Base-by-base conservation (phyloP, 73 alveolate genomes). In the Blepharisma stoltei region DNA sequence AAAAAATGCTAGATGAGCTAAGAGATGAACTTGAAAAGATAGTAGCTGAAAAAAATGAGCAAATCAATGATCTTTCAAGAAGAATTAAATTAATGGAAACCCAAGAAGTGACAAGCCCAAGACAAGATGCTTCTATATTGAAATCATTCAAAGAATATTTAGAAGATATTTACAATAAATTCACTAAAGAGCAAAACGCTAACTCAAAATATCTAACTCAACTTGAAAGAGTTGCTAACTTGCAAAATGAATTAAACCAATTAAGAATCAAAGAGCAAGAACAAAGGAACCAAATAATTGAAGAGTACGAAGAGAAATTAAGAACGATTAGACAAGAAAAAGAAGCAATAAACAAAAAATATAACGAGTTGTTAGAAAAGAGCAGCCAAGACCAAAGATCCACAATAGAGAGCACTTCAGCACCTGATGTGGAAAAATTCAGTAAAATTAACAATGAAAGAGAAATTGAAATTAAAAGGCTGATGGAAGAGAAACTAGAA, bases 171-270 rank as follows among this genome's bases (percentile, higher is more conserved):
- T 52, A 14, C 66, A 52, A 52, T 52, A 52, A 52, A 52, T 52
- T 52, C 66, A 52, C 27, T 52, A 52, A 52, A 52, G 66, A 52
- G 4, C 66, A 52, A 52, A 52, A 52, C 23, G 66, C 66, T 52
- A 52, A 52, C 4, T 11, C 66, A 14, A 52, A 52, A 20, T 52
- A 52, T 52, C 23, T 52, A 52, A 52, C 27, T 4, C 66, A 52
- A 4, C 23, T 52, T 14, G 66, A 52, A 52, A 52, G 66, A 52
- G 66, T 52, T 4, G 66, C 66, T 14, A 52, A 52, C 23, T 20
- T 52, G n/a, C 66, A 52, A 52, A 52, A 52, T 52, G 66, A 52
- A 52, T 20, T 52, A 14, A 52, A 52, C 4, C 66, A 52, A 52
- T 11, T 52, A 20, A 52, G 66, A 52, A 52, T 52, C n/a, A 11